A percentile compares a stretch with the other conserved stretches of the same genome.
phyloP scores from a whole-genome alignment of 2,329 filamentous ascomycete genomes.

The Claviceps cyperi region DNA sequence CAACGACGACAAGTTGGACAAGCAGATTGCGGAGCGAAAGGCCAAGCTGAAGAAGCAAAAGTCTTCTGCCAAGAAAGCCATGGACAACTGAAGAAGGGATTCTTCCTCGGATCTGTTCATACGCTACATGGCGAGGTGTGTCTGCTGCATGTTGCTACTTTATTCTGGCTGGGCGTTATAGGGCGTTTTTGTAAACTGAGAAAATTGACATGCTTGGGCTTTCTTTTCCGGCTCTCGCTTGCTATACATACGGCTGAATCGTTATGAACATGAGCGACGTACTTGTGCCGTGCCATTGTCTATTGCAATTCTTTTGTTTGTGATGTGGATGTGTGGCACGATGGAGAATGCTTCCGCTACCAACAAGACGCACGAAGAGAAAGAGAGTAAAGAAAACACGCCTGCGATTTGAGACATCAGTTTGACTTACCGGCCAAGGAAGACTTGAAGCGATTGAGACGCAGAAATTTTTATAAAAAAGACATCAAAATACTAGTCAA shows the following conservation, averaged over 20 bases:
- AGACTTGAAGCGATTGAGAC: too few species aligned
- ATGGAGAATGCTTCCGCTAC: too few species aligned
- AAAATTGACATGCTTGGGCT: neutral
- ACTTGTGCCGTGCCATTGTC: neutral
- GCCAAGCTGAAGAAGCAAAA: slow-evolving; percentile 44
- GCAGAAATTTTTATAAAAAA: too few species aligned
- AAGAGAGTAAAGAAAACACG: too few species aligned
- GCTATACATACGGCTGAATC: neutral
- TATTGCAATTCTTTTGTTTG: too few species aligned
- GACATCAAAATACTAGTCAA: too few species aligned
- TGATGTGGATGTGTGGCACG: too few species aligned
- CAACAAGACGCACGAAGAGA: too few species aligned
- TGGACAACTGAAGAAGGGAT: slow-evolving; percentile 19
- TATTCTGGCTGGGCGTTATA: neutral
- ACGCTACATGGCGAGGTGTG: neutral
- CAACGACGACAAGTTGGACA: slow-evolving; percentile 38
- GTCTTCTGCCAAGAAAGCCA: slow-evolving; percentile 37
- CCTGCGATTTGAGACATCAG: too few species aligned
- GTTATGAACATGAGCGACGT: too few species aligned
- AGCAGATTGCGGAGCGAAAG: slow-evolving; percentile 47
- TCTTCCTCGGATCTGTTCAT: too few species aligned
- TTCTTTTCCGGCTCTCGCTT: neutral
- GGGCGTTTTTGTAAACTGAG: neutral
- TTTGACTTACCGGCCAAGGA: too few species aligned
- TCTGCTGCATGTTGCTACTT: neutral